Evolutionary conservation across 2,329 filamentous ascomycete genomes (phyloP), one percentile per base, ranked within the genome.

Genomic region (Diaporthe sp.): DNA sequence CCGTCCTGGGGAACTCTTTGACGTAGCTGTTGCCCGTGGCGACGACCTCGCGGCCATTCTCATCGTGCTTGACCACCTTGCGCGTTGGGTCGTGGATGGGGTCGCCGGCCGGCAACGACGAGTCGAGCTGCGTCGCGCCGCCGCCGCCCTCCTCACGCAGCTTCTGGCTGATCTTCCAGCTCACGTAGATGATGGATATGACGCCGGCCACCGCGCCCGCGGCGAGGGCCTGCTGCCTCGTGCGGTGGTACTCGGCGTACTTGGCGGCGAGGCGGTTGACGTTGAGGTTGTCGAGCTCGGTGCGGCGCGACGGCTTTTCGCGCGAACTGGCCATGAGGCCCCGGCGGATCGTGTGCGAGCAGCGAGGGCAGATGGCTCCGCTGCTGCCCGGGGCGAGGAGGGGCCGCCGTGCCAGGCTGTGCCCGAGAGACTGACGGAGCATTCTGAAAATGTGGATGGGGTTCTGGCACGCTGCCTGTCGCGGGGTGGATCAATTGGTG

Each of bases 1-100:
- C 90, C 3, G 89, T 92, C 74, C 92, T 90, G 2, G 96, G 96
- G 82, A 98, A 97, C 72, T 90, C 88, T 1, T 94, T 93, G 4
- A 98, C 91, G n/a, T 92, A 93, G 78, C 88, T 92, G 79, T 96
- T 95, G 20, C 95, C 95, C 0, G 95, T 98, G 22, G 93, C 90
- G 0, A 98, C 92, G 58, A 97, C 87, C 81, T 97, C 94, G 61
- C 90, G 88, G 57, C 93, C 93, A 20, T 94, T 88, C n/a, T 90
- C 89, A 77, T 93, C 92, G 76, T 92, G 92, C 1, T 93, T 83
- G 20, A 94, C 88, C 1, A 91, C 85, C 82, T 90, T 91, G 80
- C 89, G 87, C 82, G 86, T 86, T 76, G 86, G 86, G 49, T 88
- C 88, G 25, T 85, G 86, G 80, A 90, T 88, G 0, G 85, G 85